Base-by-base conservation (phyloP, 176 grass and related monocot species). In the Carex littledalei region DNA sequence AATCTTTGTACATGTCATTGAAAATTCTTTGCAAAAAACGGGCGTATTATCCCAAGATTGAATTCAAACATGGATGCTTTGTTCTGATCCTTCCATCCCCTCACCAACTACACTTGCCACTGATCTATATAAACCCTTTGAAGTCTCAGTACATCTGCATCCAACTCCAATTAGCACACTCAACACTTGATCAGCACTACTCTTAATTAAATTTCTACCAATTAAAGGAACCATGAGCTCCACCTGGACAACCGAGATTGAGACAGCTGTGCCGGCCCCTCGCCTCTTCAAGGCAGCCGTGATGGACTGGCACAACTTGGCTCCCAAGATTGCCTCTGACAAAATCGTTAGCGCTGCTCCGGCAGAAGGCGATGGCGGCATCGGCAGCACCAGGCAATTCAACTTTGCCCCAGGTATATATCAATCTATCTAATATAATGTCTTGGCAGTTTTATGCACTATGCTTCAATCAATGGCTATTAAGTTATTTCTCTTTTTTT, bases 271-370 rank as follows among this genome's bases (percentile, higher is more conserved):
- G 22, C 35, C 88, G 29, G 85, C 90, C 9, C 54, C 82, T n/a
- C 88, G 92, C 47, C 79, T 97, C 39, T 97, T 97, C 94, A 87
- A 88, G 3, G 92, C 92, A 17, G 88, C 83, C 15, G 29, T 90
- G 29, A 29, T 94, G 66, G 92, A 97, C 85, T 97, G 94, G 92
- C 92, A 97, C 88, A 89, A 56, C 32, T 87, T 94, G 1, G 90
- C 80, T 2, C 92, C 92, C 53, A 94, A 97, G 88, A 20, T 88
- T 74, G 59, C 55, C 31, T 17, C 94, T 6, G 21, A 91, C 12
- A 86, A 92, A 39, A 74, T 97, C 21, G 53, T 84, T 59, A 92
- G 92, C 69, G 88, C 87, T 37, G 54, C 83, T 37, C 65, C 85
- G 2, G 31, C 91, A 0, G 85, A 92, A 14, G 92, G 92, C 12